Percentiles rank a stretch among this genome's conserved stretches.
Evolutionary conservation across 306 rosid genomes (phyloP).

Genomic region (Ormosia emarginata): DNA sequence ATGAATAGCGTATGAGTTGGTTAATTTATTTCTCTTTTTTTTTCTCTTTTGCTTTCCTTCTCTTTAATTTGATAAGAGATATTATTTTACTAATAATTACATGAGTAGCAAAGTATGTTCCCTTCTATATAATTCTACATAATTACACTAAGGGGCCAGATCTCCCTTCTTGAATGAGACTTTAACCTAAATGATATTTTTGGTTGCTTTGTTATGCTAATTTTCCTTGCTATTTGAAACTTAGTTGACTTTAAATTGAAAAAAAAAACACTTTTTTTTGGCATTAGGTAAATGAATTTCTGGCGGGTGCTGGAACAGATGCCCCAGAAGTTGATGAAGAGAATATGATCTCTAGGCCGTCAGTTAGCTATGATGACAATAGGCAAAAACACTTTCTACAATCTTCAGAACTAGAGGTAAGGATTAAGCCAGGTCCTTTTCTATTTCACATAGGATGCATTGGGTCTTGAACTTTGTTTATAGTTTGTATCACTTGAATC

Average conservation of each 20-base stretch:
- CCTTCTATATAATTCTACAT: neutral
- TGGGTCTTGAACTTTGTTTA: slow-evolving; percentile 24
- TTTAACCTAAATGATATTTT: neutral
- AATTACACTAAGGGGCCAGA: neutral
- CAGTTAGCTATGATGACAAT: slow-evolving; percentile 95
- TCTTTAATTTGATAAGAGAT: slow-evolving; percentile 2
- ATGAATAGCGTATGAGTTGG: slow-evolving; percentile 70
- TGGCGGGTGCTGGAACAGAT: slow-evolving; percentile 97
- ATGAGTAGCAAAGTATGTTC: neutral
- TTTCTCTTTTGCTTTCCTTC: slow-evolving; percentile 3
- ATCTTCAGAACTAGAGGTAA: slow-evolving; percentile 80
- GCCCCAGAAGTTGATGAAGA: slow-evolving; percentile 99
- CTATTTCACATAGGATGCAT: neutral
- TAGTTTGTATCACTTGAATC: slow-evolving; percentile 1
- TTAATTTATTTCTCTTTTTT: neutral
- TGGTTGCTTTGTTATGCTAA: neutral
- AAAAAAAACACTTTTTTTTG: neutral
- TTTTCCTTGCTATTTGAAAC: slow-evolving; percentile 2
- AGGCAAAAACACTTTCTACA: slow-evolving; percentile 98
- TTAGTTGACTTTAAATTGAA: slow-evolving; percentile 21
- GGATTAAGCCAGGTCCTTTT: slow-evolving; percentile 23
- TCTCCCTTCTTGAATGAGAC: neutral
- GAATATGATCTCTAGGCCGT: slow-evolving; percentile 82
- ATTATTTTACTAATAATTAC: neutral
- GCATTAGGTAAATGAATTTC: slow-evolving; percentile 89